Conservation (phyloP, 2,329 filamentous ascomycete genomes). For the Fusarium dlaminii region DNA sequence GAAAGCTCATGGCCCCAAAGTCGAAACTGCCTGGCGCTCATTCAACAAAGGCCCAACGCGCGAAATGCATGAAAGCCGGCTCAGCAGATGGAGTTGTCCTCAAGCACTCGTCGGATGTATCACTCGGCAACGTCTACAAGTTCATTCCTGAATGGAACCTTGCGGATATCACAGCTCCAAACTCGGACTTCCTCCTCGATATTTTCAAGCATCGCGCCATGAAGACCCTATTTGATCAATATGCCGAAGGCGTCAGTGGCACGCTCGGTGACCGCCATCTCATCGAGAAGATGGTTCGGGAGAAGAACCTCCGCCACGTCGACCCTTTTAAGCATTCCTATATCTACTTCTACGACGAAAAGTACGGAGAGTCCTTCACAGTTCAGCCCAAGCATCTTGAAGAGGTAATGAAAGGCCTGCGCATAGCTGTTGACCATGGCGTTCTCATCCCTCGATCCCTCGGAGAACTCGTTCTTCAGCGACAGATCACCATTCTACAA, state of each 20-base stretch:
- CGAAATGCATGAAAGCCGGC: conserved; percentile 48
- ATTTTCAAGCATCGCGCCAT: conserved; percentile 52
- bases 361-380: conserved; percentile 51
- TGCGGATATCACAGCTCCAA: conserved; percentile 49
- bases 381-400: conserved; percentile 12
- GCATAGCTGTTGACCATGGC: conserved; percentile 33
- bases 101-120: conserved; percentile 47
- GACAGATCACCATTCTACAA: conserved; percentile 51
- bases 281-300: conserved; percentile 49
- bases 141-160: conserved; percentile 57
- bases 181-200: conserved; percentile 50
- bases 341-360: conserved; percentile 48
- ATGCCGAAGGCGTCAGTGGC: conserved; percentile 43
- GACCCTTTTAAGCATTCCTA: conserved; percentile 45
- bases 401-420: conserved; percentile 12
- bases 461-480: conserved; percentile 51
- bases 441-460: conserved; percentile 41
- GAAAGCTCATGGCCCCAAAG: conserved; percentile 43
- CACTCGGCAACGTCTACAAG: conserved; percentile 51
- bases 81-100: conserved; percentile 47
- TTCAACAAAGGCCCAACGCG: conserved; percentile 48
- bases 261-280: conserved; percentile 48
- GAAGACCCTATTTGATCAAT: conserved; percentile 48
- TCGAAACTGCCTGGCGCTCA: conserved; percentile 53
- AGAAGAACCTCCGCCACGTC: conserved; percentile 44